Evolutionary conservation across 2,329 filamentous ascomycete genomes (phyloP).

Genomic region (Fusarium guadeloupense): DNA sequence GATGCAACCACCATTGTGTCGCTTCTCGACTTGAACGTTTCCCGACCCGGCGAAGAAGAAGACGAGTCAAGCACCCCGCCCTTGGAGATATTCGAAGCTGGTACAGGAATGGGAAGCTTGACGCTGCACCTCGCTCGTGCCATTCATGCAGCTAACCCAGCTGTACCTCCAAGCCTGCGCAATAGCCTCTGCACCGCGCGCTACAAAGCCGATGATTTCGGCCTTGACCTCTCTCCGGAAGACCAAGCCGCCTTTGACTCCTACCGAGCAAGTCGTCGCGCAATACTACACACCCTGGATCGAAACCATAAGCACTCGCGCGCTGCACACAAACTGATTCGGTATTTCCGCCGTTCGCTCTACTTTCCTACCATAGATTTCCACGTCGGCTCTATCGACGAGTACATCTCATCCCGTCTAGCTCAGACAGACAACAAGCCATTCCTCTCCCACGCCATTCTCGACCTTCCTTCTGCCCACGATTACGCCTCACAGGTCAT

Average conservation of each 20-base stretch:
- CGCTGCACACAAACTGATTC: slow-evolving; percentile 71
- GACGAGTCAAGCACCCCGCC: slow-evolving; percentile 49
- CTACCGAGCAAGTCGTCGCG: slow-evolving; percentile 64
- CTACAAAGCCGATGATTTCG: slow-evolving; percentile 28
- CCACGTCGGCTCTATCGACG: slow-evolving; percentile 71
- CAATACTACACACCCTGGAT: slow-evolving; percentile 80
- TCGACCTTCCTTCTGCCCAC: slow-evolving; percentile 76
- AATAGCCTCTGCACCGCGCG: slow-evolving; percentile 41
- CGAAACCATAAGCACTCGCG: slow-evolving; percentile 68
- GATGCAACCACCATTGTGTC: slow-evolving; percentile 81
- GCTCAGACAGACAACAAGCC: slow-evolving; percentile 54
- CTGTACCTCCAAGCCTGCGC: slow-evolving; percentile 55
- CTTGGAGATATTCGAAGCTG: slow-evolving; percentile 83
- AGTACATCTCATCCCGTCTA: slow-evolving; percentile 68
- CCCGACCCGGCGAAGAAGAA: slow-evolving; percentile 49
- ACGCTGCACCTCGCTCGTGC: slow-evolving; percentile 80
- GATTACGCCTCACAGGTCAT: slow-evolving; percentile 56
- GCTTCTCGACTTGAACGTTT: slow-evolving; percentile 76
- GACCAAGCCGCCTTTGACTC: slow-evolving; percentile 50
- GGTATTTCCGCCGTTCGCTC: slow-evolving; percentile 73
- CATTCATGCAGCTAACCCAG: slow-evolving; percentile 76
- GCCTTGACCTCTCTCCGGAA: slow-evolving; percentile 44
- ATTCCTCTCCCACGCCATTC: slow-evolving; percentile 75
- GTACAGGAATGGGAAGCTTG: slow-evolving; percentile 84
- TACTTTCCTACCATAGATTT: slow-evolving; percentile 79